phyloP scores from a whole-genome alignment of 305 asterid genomes.

The Coffea humblotiana region DNA sequence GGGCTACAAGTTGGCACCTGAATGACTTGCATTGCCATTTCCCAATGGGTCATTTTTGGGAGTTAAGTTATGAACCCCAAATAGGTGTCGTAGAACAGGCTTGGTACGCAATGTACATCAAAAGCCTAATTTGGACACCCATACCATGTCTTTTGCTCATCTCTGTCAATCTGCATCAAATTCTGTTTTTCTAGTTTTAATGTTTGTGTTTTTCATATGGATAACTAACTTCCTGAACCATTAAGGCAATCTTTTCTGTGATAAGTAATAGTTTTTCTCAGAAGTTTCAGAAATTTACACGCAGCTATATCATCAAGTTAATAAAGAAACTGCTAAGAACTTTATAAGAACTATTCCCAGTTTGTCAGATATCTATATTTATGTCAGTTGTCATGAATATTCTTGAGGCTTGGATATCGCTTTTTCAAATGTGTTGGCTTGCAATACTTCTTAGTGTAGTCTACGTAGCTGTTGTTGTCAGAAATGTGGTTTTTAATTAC shows the following conservation, averaged over 20 bases:
- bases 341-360: not conserved
- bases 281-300: not conserved
- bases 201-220: not conserved
- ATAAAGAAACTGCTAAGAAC: not conserved
- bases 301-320: not conserved
- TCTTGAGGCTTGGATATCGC: not conserved
- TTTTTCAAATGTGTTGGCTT: not conserved
- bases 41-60: not conserved
- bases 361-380: not conserved
- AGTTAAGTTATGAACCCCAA: not conserved
- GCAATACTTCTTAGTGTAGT: not conserved
- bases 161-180: not conserved
- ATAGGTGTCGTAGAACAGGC: not conserved
- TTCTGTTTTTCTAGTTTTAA: not conserved
- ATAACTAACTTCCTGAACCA: not conserved
- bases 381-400: not conserved
- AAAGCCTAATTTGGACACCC: not conserved
- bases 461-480: not conserved
- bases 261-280: not conserved
- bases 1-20: not conserved
- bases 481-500: slow-evolving; percentile 12
- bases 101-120: not conserved
- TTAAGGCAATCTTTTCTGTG: not conserved
- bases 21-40: not conserved
- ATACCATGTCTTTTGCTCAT: not conserved